Evolutionary conservation across 148 eudicot genomes (phyloP).

Genomic region (Vaccinium macrocarpon): DNA sequence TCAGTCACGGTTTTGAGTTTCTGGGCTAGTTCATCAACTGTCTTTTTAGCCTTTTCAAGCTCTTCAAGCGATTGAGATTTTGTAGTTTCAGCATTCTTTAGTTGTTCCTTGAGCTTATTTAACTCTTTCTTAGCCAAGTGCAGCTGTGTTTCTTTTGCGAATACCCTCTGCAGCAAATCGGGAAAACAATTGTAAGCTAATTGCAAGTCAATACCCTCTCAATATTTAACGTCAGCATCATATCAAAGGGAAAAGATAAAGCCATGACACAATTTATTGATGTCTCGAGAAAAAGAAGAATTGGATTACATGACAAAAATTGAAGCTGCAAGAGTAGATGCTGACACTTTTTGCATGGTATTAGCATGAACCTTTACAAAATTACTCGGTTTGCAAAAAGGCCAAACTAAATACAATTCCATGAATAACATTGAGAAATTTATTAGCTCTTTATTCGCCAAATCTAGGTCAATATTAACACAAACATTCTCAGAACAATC

Average conservation of each 20-base stretch:
- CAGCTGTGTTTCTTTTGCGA: constrained; percentile 70
- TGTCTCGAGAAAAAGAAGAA: background rate
- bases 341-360: background rate
- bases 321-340: background rate
- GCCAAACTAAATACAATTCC: background rate
- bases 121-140: constrained; percentile 83
- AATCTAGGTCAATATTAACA: background rate
- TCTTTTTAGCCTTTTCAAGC: constrained; percentile 62
- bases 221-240: background rate
- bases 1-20: constrained; percentile 55
- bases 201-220: background rate
- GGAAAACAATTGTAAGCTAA: constrained; percentile 7
- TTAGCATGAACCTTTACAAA: background rate
- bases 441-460: background rate
- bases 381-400: background rate
- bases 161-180: constrained; percentile 54
- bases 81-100: constrained; percentile 72
- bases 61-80: constrained; percentile 76
- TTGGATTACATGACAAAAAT: background rate
- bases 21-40: constrained; percentile 53
- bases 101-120: constrained; percentile 68
- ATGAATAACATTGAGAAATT: background rate
- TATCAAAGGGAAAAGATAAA: background rate
- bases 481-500: background rate
- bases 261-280: background rate